Evolutionary conservation across 192 early-diverging fungal species (phyloP), one percentile per base, ranked within the genome.

Genomic region (Backusella tuberculispora): DNA sequence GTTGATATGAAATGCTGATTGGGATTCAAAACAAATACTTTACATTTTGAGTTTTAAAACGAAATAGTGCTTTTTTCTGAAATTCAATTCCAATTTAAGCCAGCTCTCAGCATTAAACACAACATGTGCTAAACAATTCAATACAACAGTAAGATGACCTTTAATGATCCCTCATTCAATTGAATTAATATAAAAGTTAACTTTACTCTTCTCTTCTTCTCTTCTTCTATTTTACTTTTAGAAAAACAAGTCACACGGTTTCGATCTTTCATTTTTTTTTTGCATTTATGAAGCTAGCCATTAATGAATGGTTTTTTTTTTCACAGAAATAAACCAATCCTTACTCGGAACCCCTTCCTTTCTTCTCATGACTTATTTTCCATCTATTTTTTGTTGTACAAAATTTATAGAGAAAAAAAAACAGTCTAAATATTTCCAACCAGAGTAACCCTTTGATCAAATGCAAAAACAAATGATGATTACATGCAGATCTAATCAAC

Each of bases 61-160:
- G 47, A 48, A 8, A 19, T 26, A 60, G 53, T 60, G 53, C 53
- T 26, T 60, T 60, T 60, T 34, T 34, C 53, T 60, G 53, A 60
- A 19, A 60, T 60, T 60, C 21, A 60, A 60, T 60, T 60, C 4
- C 12, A 26, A 26, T 60, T 60, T 26, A 24, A 60, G 26, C 53
- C 53, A 60, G 21, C n/a, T 5, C 21, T 17, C 12, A 60, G 53
- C 53, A 24, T 24, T 60, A 21, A 46, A 60, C 53, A 26, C 53
- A 12, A 26, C 53, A 60, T 0, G 29, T 2, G 29, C 29, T 34
- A 34, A 34, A 34, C 2, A 34, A 34, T 34, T 34, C 29, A 34
- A 34, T 34, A 34, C 2, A 34, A 34, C 2, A 34, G 29, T 34
- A 2, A 0, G 29, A 34, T 34, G 29, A 34, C 29, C n/a, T n/a